Evolutionary conservation across 257 asterid species (phyloP), one percentile per base, ranked within the genome.

Genomic region (Jacaranda copaia): DNA sequence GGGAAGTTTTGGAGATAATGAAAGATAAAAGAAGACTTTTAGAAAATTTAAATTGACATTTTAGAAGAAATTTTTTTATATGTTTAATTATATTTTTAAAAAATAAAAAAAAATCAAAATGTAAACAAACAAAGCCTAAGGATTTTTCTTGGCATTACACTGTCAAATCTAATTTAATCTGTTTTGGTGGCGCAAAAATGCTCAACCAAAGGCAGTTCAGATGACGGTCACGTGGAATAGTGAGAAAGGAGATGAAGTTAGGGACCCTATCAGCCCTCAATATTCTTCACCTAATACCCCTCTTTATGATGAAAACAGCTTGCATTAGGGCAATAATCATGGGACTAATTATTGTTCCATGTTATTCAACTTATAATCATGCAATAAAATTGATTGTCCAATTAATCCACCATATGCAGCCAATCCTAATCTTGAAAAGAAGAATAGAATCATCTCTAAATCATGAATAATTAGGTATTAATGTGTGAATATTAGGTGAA

Each of bases 271-370:
- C 42, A 55, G 60, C 32, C 10, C 9, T 66, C 35, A 25, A 25
- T 25, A 51, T 71, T 72, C 65, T 42, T 49, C 18, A 81, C 77
- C 85, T 77, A 68, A 73, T 68, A 51, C 59, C 9, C 36, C 55
- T 14, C 32, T 60, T 53, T 16, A 79, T 72, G 42, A 65, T 35
- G 36, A 79, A 55, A 79, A 64, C 75, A 79, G 59, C 82, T 72
- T 57, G 18, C 51, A 57, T 72, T 63, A 72, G 48, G 39, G 39
- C 73, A 77, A 74, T 74, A 80, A 74, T 80, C 83, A 79, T 79
- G 82, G 46, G 55, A 10, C 69, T 77, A 80, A 84, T 88, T 73
- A 85, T 78, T 81, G 70, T 60, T 38, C 76, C 78, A 68, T 77
- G 79, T 76, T 53, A 36, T 61, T 77, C 79, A 74, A 76, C 69